Percentiles rank a stretch among this genome's conserved stretches.
phyloP scores from a whole-genome alignment of 2,329 filamentous ascomycete genomes.

The Pseudocercospora musae region DNA sequence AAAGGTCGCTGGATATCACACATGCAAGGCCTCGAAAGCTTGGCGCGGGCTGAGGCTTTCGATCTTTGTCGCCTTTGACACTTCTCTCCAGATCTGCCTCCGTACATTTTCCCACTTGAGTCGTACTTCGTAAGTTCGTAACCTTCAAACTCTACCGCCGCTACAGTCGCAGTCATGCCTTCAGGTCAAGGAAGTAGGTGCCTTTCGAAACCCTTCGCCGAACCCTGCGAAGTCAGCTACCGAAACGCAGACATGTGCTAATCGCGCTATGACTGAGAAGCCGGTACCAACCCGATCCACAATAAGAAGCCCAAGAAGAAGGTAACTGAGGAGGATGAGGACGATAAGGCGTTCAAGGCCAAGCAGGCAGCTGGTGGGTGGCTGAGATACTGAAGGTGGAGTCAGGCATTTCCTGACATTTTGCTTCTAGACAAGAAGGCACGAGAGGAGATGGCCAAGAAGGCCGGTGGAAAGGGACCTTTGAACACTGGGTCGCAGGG shows the following conservation, averaged over 20 bases:
- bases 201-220: neutral
- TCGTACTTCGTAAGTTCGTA: neutral
- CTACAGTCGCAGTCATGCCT: slow-evolving; percentile 41
- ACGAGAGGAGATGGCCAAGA: slow-evolving; percentile 76
- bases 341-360: slow-evolving; percentile 76
- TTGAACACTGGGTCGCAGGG: slow-evolving; percentile 79
- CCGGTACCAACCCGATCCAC: slow-evolving; percentile 54
- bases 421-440: slow-evolving; percentile 60
- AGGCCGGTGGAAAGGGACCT: slow-evolving; percentile 82
- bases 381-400: neutral
- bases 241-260: neutral
- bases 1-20: neutral
- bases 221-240: neutral
- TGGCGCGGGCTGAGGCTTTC: neutral
- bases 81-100: neutral
- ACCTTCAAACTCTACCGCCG: neutral
- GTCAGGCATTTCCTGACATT: neutral
- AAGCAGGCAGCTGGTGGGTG: slow-evolving; percentile 79
- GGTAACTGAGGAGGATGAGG: slow-evolving; percentile 78
- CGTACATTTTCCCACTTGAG: neutral
- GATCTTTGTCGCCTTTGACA: neutral
- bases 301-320: slow-evolving; percentile 82
- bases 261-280: slow-evolving; percentile 32
- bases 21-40: neutral
- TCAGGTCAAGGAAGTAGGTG: slow-evolving; percentile 50